Conservation (phyloP, 2,329 filamentous ascomycete genomes). For the Helminthosporium solani region DNA sequence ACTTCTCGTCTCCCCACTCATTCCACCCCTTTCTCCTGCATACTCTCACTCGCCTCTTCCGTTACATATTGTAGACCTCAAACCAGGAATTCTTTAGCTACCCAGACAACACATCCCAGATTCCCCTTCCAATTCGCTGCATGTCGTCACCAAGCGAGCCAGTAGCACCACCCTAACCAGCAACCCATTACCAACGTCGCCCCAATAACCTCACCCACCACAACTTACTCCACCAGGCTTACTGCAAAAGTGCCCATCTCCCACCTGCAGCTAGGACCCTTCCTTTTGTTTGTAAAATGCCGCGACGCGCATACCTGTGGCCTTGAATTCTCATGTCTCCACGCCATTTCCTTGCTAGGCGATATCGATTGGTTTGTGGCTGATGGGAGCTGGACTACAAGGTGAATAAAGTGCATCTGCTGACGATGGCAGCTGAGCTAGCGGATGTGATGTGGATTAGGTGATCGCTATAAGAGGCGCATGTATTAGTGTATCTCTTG, state of each 20-base stretch:
- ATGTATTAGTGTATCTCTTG: conserved; percentile 7
- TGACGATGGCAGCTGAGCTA: conserved; percentile 29
- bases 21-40: conserved; percentile 27
- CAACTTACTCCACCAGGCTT: conserved; percentile 11
- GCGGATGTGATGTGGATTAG: neutral
- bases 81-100: conserved; percentile 11
- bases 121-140: conserved; percentile 28
- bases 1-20: neutral
- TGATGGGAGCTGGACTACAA: neutral
- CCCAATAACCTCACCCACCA: conserved; percentile 29
- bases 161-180: conserved; percentile 23
- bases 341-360: conserved; percentile 11
- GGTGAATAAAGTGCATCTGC: conserved; percentile 16
- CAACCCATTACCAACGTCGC: conserved; percentile 14
- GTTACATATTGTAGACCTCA: conserved; percentile 2
- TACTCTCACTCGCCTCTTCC: conserved; percentile 15
- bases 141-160: conserved; percentile 26
- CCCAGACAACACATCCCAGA: conserved; percentile 13
- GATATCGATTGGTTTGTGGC: conserved; percentile 19
- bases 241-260: conserved; percentile 4
- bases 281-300: conserved; percentile 14
- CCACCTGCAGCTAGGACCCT: neutral
- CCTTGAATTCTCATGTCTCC: conserved; percentile 6
- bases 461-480: conserved; percentile 3
- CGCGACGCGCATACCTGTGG: too few relatives aligned